These are phyloP conservation scores for Cairneyella variabilis DNA, from an alignment of 495 filamentous ascomycete genomes.

Conservation along the genomic window DNA sequence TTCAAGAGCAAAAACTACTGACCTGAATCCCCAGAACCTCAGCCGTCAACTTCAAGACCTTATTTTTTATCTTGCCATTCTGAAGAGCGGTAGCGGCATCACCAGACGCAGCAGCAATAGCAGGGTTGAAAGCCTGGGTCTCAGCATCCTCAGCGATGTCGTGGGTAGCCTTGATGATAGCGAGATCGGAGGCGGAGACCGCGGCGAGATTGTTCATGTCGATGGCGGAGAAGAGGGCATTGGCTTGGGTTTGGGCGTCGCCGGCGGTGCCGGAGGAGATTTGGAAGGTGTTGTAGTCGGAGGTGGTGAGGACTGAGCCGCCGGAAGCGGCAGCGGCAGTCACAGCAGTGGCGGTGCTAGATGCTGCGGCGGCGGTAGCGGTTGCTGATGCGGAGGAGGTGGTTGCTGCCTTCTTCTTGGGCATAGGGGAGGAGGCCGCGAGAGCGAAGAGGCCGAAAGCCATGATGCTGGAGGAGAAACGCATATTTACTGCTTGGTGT, in stretches of 20 bases:
- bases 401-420: slow-evolving; percentile 12
- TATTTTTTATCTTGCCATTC: slow-evolving; percentile 54
- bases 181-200: slow-evolving; percentile 23
- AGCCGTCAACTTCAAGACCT: slow-evolving; percentile 48
- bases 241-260: slow-evolving; percentile 24
- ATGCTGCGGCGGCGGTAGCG: slow-evolving; percentile 8
- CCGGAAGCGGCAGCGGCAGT: slow-evolving; percentile 2
- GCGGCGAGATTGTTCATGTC: slow-evolving; percentile 23
- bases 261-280: slow-evolving; percentile 27
- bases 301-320: slow-evolving; percentile 21
- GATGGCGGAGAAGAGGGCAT: slow-evolving; percentile 24
- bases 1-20: too few species aligned
- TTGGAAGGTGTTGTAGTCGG: slow-evolving; percentile 25
- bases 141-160: slow-evolving; percentile 29
- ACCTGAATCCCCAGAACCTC: slow-evolving; percentile 24
- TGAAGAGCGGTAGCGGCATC: slow-evolving; percentile 25
- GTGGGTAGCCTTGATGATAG: slow-evolving; percentile 24
- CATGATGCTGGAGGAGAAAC: slow-evolving; percentile 14
- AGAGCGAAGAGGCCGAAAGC: slow-evolving; percentile 18
- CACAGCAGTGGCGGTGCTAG: background rate
- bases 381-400: slow-evolving; percentile 1
- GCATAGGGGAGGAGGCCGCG: slow-evolving; percentile 15
- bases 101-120: slow-evolving; percentile 26
- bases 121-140: slow-evolving; percentile 27
- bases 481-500: slow-evolving; percentile 17